These are phyloP conservation scores for Sporisorium sorghi DNA, from an alignment of 1,284 basidiomycete species.

Conservation along the genomic window DNA sequence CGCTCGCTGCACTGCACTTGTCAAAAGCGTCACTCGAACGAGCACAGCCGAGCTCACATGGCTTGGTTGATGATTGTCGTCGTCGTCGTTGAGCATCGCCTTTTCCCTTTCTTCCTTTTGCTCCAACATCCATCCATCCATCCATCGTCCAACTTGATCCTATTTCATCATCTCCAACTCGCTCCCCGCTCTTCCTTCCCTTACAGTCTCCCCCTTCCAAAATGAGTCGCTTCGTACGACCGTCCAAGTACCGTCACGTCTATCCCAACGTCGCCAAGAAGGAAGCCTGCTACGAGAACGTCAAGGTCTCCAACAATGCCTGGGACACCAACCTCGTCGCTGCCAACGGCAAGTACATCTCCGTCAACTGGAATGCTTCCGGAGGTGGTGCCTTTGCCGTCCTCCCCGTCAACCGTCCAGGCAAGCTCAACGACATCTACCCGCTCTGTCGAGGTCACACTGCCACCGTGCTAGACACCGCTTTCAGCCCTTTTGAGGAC, in stretches of 20 bases:
- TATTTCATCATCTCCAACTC: neutral
- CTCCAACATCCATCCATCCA: neutral
- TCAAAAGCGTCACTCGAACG: no score
- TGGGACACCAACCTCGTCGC: slow-evolving; percentile 97
- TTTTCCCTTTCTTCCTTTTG: neutral
- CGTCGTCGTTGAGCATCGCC: neutral
- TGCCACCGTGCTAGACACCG: slow-evolving; percentile 90
- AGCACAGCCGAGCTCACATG: slow-evolving; percentile 26
- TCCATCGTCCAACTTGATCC: slow-evolving; percentile 2
- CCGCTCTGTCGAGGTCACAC: slow-evolving; percentile 88
- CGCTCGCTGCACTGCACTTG: slow-evolving; percentile 9
- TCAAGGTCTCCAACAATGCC: slow-evolving; percentile 76
- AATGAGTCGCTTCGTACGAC: slow-evolving; percentile 74
- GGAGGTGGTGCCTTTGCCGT: slow-evolving; percentile 96
- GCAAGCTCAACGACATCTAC: slow-evolving; percentile 87
- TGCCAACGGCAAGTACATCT: slow-evolving; percentile 79
- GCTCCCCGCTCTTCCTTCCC: neutral
- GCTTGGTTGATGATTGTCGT: neutral
- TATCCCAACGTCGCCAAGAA: slow-evolving; percentile 75
- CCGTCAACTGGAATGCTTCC: slow-evolving; percentile 91
- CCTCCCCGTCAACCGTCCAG: slow-evolving; percentile 76
- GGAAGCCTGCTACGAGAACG: slow-evolving; percentile 79
- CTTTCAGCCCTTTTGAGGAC: slow-evolving; percentile 96
- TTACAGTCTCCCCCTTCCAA: neutral
- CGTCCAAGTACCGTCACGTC: slow-evolving; percentile 81